phyloP scores from a whole-genome alignment of 2,329 filamentous ascomycete species.

The Fusarium compactum region DNA sequence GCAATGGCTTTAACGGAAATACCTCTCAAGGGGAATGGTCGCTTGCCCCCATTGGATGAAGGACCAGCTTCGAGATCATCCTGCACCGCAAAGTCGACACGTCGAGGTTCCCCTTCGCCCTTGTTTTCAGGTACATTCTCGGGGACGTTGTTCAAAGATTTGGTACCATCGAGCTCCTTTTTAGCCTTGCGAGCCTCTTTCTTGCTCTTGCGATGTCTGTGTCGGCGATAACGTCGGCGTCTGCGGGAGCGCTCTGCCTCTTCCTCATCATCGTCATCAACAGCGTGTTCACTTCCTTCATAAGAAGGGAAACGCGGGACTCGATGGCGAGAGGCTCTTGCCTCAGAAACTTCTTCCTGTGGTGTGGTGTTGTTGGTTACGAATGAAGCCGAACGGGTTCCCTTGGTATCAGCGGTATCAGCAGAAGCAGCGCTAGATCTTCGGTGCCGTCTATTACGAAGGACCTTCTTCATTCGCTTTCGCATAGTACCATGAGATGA shows the following conservation, averaged over 20 bases:
- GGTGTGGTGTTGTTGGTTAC: conserved; percentile 52
- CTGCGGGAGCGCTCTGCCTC: conserved; percentile 52
- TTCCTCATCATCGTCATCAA: conserved; percentile 61
- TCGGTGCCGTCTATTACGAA: conserved; percentile 76
- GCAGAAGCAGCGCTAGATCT: conserved; percentile 82
- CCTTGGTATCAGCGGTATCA: conserved; percentile 60
- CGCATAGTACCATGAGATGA: conserved; percentile 72
- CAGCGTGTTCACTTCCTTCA: conserved; percentile 58
- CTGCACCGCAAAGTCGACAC: conserved; percentile 68
- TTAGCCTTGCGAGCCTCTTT: conserved; percentile 55
- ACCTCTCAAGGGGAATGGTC: conserved; percentile 68
- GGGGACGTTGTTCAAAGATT: conserved; percentile 51
- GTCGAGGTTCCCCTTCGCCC: conserved; percentile 60
- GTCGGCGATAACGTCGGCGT: conserved; percentile 53
- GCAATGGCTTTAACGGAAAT: conserved; percentile 76
- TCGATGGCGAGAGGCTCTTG: conserved; percentile 53
- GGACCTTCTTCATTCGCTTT: conserved; percentile 79
- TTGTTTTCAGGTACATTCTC: conserved; percentile 32
- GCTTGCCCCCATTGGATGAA: conserved; percentile 43
- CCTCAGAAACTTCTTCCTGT: conserved; percentile 56
- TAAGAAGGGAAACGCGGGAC: conserved; percentile 54
- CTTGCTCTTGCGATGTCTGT: conserved; percentile 57
- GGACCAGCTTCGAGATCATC: conserved; percentile 40
- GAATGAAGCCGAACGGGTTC: conserved; percentile 58
- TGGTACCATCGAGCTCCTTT: conserved; percentile 40